phyloP scores from a whole-genome alignment of 2,329 filamentous ascomycete genomes.

The Chaetoscypha palmicola region DNA sequence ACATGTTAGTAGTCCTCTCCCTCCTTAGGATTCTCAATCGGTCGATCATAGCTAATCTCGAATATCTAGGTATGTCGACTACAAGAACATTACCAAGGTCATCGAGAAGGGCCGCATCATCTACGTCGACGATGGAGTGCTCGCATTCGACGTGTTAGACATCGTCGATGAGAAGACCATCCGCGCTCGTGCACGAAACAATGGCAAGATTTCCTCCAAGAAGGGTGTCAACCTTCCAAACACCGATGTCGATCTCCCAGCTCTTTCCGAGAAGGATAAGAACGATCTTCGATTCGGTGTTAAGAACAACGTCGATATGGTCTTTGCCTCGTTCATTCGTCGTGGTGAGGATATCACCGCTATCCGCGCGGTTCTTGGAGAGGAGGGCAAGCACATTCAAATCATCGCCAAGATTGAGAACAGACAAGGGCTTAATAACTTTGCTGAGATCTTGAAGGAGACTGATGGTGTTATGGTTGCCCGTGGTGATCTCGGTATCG shows the following conservation, averaged over 20 bases:
- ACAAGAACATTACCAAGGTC: conserved; percentile 99
- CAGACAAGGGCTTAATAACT: conserved; percentile 99
- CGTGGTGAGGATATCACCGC: conserved; percentile 85
- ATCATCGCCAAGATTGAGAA: conserved; percentile 99
- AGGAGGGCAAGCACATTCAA: conserved; percentile 92
- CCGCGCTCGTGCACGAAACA: conserved; percentile 83
- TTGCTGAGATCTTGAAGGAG: conserved; percentile 89
- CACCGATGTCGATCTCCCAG: conserved; percentile 95
- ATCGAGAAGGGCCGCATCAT: conserved; percentile 86
- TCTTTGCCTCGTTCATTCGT: conserved; percentile 98
- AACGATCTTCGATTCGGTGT: conserved; percentile 89
- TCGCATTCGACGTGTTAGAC: conserved; percentile 89
- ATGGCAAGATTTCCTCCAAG: conserved; percentile 96
- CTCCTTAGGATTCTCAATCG: background rate
- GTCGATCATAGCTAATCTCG: too few species aligned
- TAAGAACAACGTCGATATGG: conserved; percentile 98
- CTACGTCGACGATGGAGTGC: conserved; percentile 97
- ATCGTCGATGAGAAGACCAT: conserved; percentile 85
- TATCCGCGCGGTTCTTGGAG: conserved; percentile 85
- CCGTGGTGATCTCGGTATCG: conserved; percentile 95
- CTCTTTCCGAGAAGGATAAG: conserved; percentile 97
- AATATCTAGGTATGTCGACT: conserved; percentile 76
- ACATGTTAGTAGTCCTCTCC: conserved; percentile 57
- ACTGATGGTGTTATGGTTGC: conserved; percentile 99
- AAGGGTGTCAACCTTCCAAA: conserved; percentile 99